A percentile compares a stretch with the other conserved stretches of the same genome.
phyloP scores from a whole-genome alignment of 257 asterid species.

The Solanum clarkiae region DNA sequence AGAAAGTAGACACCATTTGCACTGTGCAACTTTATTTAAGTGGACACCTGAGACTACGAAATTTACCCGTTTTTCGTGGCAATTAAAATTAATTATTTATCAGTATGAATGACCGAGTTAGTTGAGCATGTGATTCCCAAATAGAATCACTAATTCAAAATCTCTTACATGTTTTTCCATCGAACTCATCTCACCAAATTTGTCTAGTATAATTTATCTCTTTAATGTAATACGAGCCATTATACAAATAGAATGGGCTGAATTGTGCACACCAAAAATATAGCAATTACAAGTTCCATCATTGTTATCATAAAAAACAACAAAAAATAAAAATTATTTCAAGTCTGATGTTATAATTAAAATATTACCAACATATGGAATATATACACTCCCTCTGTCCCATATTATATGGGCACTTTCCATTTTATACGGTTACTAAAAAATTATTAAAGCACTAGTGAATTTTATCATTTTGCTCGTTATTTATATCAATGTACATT shows the following conservation, averaged over 20 bases:
- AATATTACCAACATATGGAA: not conserved
- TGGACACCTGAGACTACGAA: not conserved
- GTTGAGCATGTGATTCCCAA: not conserved
- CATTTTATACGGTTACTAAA: too few species aligned
- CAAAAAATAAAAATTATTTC: not conserved
- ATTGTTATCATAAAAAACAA: not conserved
- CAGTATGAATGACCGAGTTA: fast-evolving
- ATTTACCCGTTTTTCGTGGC: not conserved
- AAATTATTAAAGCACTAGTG: too few species aligned
- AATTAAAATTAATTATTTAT: not conserved
- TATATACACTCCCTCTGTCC: too few species aligned
- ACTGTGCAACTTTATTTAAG: not conserved
- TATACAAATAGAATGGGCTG: fast-evolving
- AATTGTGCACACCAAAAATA: not conserved
- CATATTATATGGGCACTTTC: too few species aligned
- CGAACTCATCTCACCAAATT: fast-evolving
- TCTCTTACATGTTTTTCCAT: not conserved
- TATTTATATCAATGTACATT: too few species aligned
- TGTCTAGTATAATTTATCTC: not conserved
- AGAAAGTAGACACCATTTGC: not conserved
- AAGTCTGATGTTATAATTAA: not conserved
- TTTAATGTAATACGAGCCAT: not conserved
- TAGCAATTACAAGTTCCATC: not conserved
- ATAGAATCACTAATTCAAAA: not conserved
- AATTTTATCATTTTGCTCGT: too few species aligned